Evolutionary conservation across 2,329 filamentous ascomycete species (phyloP), one percentile per base, ranked within the genome.

Genomic region (Apiospora saccharicola): DNA sequence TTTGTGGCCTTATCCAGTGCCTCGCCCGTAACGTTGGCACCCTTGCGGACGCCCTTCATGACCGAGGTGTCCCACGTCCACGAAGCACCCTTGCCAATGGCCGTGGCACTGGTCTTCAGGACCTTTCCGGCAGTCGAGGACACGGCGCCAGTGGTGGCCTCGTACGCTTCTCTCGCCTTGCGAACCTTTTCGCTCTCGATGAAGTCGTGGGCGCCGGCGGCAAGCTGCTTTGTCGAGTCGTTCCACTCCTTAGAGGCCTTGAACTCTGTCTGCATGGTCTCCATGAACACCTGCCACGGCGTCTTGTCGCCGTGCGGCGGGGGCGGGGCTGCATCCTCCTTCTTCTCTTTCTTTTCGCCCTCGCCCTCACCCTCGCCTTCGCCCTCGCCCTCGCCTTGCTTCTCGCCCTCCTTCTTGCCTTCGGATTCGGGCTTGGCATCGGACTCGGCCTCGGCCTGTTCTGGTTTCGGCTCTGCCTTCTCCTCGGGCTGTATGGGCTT

Each of bases 221-320:
- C 93, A 57, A 99, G 89, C 76, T 96, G 94, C 86, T 99, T 98
- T 57, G 96, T 99, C 61, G 94, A 97, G 81, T 99, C 96, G 80
- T 99, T 98, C 96, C 96, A 99, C 82, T 99, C 96, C 81, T 98
- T 98, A 22, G 95, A 98, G 70, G 94, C 93, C 83, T 98, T 95
- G 85, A 99, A 97, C 84, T 99, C 96, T 72, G 88, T 89, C 82
- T 94, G 91, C 84, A 99, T 90, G n/a, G 96, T 99, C 81, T 99
- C 96, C 80, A 94, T 94, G 86, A 99, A 99, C 44, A 99, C 96
- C 82, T 98, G 94, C 95, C 96, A 98, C 71, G 96, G 96, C 3
- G 96, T 96, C 87, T 99, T 99, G 85, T 98, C 95, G 74, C 96
- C 96, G 80, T 99, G 96, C 26, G 95, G 96, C n/a, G 96, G 96